phyloP scores from a whole-genome alignment of 768 basidiomycete species.

The Neoboletus brunneissimus region DNA sequence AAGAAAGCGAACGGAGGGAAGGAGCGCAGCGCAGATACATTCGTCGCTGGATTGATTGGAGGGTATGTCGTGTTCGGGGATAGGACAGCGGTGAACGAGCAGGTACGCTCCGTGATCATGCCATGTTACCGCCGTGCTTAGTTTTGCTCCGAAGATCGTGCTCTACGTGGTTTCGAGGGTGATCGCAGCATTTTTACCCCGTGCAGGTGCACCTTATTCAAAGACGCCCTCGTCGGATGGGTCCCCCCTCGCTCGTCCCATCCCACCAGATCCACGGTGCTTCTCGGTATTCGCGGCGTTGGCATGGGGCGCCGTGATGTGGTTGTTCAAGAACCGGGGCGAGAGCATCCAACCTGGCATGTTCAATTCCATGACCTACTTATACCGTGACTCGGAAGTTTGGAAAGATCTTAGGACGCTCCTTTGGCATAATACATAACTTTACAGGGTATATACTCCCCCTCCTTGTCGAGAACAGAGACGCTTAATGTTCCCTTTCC shows the following conservation, averaged over 20 bases:
- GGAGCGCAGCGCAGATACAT: conserved; percentile 76
- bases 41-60: conserved; percentile 89
- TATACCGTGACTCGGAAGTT: conserved; percentile 88
- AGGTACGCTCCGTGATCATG: conserved; percentile 50
- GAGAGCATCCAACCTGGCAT: conserved; percentile 96
- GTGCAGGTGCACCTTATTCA: conserved; percentile 57
- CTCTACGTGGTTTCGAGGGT: conserved; percentile 94
- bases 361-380: conserved; percentile 94
- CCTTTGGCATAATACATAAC: conserved; percentile 84
- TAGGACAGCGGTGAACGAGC: conserved; percentile 85
- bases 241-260: conserved; percentile 52
- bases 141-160: conserved; percentile 66
- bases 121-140: conserved; percentile 1
- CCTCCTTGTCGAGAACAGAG: neutral
- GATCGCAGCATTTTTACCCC: conserved; percentile 86
- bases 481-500: neutral
- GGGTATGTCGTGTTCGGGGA: conserved; percentile 89
- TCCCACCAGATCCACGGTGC: conserved; percentile 80
- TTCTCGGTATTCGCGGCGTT: conserved; percentile 87
- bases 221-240: conserved; percentile 41
- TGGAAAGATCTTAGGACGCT: conserved; percentile 84
- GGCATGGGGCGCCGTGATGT: conserved; percentile 97
- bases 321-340: conserved; percentile 81
- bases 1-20: conserved; percentile 79
- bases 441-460: conserved; percentile 7